These are phyloP conservation scores for Kodamaea hsintzibuensis DNA, from an alignment of 805 yeast genomes.

Conservation along the genomic window DNA sequence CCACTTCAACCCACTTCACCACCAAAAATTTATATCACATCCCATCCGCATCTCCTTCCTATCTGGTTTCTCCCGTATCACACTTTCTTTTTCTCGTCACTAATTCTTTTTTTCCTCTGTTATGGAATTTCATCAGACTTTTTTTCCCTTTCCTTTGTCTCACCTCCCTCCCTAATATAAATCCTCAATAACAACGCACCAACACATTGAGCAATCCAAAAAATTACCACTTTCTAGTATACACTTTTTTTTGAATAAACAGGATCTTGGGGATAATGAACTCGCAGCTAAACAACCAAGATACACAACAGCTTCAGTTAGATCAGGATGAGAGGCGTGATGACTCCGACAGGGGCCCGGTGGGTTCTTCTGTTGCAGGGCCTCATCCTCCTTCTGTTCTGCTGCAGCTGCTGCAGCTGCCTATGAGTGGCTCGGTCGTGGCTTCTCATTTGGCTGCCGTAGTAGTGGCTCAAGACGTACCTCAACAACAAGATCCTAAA, in stretches of 20 bases:
- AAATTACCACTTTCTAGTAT: background rate
- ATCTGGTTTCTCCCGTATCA: background rate
- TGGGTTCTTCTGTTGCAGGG: background rate
- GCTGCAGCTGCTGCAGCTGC: background rate
- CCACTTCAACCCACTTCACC: background rate
- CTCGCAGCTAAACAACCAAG: conserved; percentile 11
- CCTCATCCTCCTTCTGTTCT: too few species aligned
- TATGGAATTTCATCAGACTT: conserved; percentile 11
- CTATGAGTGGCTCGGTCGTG: conserved; percentile 18
- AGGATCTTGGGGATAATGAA: conserved; percentile 2
- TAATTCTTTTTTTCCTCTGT: conserved; percentile 11
- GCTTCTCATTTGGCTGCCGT: background rate
- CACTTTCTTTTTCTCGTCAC: conserved; percentile 11
- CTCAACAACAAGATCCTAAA: background rate
- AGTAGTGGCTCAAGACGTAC: background rate
- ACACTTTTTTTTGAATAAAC: too few species aligned
- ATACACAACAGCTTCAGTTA: conserved; percentile 2
- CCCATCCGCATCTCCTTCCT: background rate
- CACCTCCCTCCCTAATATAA: conserved; percentile 8
- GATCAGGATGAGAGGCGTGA: background rate
- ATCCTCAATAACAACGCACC: conserved; percentile 6
- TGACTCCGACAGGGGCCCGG: background rate
- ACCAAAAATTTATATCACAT: background rate
- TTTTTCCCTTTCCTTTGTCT: conserved; percentile 2
- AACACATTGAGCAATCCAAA: background rate